Evolutionary conservation across 306 rosid species (phyloP), one percentile per base, ranked within the genome.

Genomic region (Lagenaria siceraria): DNA sequence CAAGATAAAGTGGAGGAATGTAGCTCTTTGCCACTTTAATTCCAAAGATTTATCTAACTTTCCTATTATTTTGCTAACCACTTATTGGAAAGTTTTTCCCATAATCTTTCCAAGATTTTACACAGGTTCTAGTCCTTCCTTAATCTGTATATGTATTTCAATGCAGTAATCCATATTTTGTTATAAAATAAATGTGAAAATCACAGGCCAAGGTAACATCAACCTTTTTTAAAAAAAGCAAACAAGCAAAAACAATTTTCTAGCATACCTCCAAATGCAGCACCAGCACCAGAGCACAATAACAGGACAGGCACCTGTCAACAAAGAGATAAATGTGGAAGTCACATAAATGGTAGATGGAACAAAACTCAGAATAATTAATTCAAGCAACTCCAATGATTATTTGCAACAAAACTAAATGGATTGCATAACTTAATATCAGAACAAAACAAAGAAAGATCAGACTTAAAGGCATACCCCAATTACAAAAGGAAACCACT

Each of bases 401-500:
- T 1, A 71, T 42, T 22, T 19, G 11, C 75, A 69, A 69, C 54
- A 69, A 69, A 42, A 46, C 35, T 11, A 22, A 21, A 70, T 3
- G 56, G 29, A 70, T 24, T 46, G 27, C 24, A 46, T 24, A 71
- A 48, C 42, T 51, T 58, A 77, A 8, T 19, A 59, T 5, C 11
- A 29, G 3, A 8, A 29, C 38, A 5, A 36, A 53, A 75, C 59
- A 55, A 42, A 35, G 25, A 33, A 17, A 22, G 54, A 76, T 55
- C 27, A 60, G 13, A n/a, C 25, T 51, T 19, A 27, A 27, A 17
- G 58, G 24, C 51, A 48, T 83, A 90, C 97, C 99, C 97, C 99
- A 46, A 85, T 93, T 29, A 87, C 77, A 68, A 92, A 90, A 81
- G 99, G 99, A 82, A 95, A 90, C 99, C 99, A 95, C 89, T 87